Evolutionary conservation across 2,329 filamentous ascomycete genomes (phyloP).

Genomic region (Dryadomyces sulphureus): DNA sequence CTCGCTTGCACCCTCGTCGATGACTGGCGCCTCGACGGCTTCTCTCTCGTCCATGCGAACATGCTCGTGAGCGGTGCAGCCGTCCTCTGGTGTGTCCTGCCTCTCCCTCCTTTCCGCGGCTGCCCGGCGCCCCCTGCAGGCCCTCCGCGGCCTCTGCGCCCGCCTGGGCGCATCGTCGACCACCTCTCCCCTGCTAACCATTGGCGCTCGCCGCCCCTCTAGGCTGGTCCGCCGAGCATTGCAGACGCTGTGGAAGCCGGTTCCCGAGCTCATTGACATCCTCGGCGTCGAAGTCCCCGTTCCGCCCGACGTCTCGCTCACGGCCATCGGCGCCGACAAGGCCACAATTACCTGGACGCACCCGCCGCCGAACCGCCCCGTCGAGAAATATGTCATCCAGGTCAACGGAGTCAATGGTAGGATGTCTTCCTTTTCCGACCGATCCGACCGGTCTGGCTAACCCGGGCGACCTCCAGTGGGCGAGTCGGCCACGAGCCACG

Average conservation of each 20-base stretch:
- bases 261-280: slow-evolving; percentile 78
- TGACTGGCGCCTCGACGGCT: slow-evolving; percentile 28
- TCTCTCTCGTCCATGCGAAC: slow-evolving; percentile 33
- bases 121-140: neutral
- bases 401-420: slow-evolving; percentile 83
- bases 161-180: too few species aligned
- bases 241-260: slow-evolving; percentile 79
- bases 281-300: slow-evolving; percentile 90
- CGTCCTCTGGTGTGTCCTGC: slow-evolving; percentile 29
- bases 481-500: slow-evolving; percentile 59
- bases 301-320: slow-evolving; percentile 75
- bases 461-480: slow-evolving; percentile 46
- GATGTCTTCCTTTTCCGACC: neutral
- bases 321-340: slow-evolving; percentile 74
- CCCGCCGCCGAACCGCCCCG: slow-evolving; percentile 47
- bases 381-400: slow-evolving; percentile 80
- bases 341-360: slow-evolving; percentile 85
- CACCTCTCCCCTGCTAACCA: slow-evolving; percentile 4
- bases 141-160: neutral
- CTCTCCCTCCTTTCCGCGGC: neutral
- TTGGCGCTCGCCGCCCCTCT: neutral
- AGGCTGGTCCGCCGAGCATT: slow-evolving; percentile 79
- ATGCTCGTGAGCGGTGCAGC: slow-evolving; percentile 40
- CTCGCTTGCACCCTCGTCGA: slow-evolving; percentile 20
- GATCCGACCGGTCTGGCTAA: neutral